Evolutionary conservation across 177 flowering plant species (phyloP), one percentile per base, ranked within the genome.

Genomic region (Tripterygium wilfordii): DNA sequence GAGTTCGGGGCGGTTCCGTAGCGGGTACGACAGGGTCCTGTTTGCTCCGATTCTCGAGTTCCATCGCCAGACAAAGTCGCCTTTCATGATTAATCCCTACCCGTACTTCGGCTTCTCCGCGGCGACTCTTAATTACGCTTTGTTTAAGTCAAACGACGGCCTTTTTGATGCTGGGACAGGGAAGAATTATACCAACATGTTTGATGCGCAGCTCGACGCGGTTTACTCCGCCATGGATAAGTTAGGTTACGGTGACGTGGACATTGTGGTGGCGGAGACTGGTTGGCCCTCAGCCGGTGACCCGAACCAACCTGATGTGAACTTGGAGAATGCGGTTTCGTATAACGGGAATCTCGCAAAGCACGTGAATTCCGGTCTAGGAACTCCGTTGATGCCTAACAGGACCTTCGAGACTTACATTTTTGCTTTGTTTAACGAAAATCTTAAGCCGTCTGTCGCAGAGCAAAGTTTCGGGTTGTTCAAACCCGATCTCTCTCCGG

Each of bases 271-370:
- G 33, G 98, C 66, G 12, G 98, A 92, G 59, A 89, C 97, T 1
- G 97, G 98, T 10, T 92, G 98, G 98, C 87, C 98, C 4, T 89
- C 96, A 6, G 41, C 45, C 14, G 95, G 88, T 10, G 96, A 76
- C 49, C 48, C 77, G 25, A 49, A 39, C 40, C 78, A 74, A 51
- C 64, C 67, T 10, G 75, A 48, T 2, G 72, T 65, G 22, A 72
- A 47, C 45, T 1, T 71, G 47, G 72, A 57, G 24, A 69, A 65
- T 48, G 92, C 95, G 23, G 26, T 45, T 27, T 49, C 79, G 16
- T 84, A 52, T 38, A 86, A 83, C 42, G 65, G 70, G 1, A 72
- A 72, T 25, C 63, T 86, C n/a, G 65, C 79, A 19, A 73, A 54
- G 54, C 67, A 74, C 47, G 73, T 70, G 22, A 69, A 45, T 40